Evolutionary conservation across 2,329 filamentous ascomycete species (phyloP).

Genomic region (Aspergillus fumigatiaffinis): DNA sequence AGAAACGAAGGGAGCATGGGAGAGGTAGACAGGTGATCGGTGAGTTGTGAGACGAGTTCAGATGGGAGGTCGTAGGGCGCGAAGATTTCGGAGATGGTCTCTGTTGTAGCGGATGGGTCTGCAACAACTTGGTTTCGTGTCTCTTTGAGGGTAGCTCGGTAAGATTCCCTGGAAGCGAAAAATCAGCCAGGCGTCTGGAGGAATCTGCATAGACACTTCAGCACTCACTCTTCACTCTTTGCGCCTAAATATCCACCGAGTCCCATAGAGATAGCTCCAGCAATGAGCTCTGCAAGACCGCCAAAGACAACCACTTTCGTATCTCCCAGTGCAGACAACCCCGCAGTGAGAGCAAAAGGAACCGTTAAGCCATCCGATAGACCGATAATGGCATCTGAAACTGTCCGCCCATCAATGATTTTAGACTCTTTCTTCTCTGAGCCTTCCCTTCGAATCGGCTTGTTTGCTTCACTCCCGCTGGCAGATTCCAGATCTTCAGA

Average conservation of each 20-base stretch:
- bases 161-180: conserved; percentile 30
- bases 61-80: conserved; percentile 37
- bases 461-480: conserved; percentile 11
- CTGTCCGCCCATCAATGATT: conserved; percentile 34
- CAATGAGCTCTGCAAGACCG: conserved; percentile 70
- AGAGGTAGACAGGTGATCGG: conserved; percentile 32
- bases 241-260: conserved; percentile 70
- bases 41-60: conserved; percentile 33
- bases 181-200: not conserved
- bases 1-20: conserved; percentile 37
- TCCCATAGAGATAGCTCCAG: conserved; percentile 74
- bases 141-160: conserved; percentile 36
- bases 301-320: conserved; percentile 66
- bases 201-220: not conserved
- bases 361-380: conserved; percentile 76
- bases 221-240: conserved; percentile 39
- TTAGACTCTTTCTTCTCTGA: conserved; percentile 23
- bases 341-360: conserved; percentile 73
- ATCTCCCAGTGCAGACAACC: conserved; percentile 59
- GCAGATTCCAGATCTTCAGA: conserved; percentile 13
- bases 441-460: conserved; percentile 5
- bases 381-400: conserved; percentile 65
- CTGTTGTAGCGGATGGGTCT: conserved; percentile 26
- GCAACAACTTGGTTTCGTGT: conserved; percentile 29
- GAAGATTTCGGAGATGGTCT: conserved; percentile 36